These are phyloP conservation scores for Beverwykella pulmonaria DNA, from an alignment of 495 filamentous ascomycete species.

Conservation along the genomic window DNA sequence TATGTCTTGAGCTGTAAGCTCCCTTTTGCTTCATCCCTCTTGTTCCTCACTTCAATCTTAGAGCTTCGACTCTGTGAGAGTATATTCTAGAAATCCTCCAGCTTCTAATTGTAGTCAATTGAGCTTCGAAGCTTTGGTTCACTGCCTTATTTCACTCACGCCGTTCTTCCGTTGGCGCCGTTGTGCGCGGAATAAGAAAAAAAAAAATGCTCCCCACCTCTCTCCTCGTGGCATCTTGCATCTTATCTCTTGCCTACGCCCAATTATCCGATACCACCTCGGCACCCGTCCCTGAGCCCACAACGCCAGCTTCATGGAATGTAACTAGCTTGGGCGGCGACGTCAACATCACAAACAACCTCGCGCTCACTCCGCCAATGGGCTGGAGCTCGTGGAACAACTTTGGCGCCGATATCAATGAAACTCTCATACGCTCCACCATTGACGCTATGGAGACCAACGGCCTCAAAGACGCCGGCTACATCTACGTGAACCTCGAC, in stretches of 20 bases:
- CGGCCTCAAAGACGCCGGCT: slow-evolving; percentile 30
- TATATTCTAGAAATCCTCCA: too few relatives aligned
- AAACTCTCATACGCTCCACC: slow-evolving; percentile 18
- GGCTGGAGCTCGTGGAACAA: slow-evolving; percentile 34
- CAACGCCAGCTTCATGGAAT: slow-evolving; percentile 22
- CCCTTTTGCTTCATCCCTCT: not conserved
- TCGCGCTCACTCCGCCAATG: slow-evolving; percentile 31
- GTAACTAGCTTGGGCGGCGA: slow-evolving; percentile 19
- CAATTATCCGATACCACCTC: slow-evolving; percentile 19
- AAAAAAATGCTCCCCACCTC: slow-evolving; percentile 9
- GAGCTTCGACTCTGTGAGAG: not conserved
- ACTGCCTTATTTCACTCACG: too few relatives aligned
- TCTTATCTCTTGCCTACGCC: slow-evolving; percentile 3
- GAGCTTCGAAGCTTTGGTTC: not conserved
- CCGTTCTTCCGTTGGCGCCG: too few relatives aligned
- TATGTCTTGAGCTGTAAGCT: slow-evolving; percentile 5
- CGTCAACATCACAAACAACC: slow-evolving; percentile 29
- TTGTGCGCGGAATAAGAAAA: not conserved
- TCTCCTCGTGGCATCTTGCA: not conserved
- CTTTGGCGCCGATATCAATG: slow-evolving; percentile 32
- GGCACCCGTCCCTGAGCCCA: not conserved
- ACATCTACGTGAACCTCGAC: slow-evolving; percentile 29
- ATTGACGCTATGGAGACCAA: slow-evolving; percentile 21
- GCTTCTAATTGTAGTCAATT: not conserved
- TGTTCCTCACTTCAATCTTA: not conserved